A percentile compares a stretch with the other conserved stretches of the same genome.
Evolutionary conservation across 2,329 filamentous ascomycete genomes (phyloP).

Genomic region (Diaporthe sp.): DNA sequence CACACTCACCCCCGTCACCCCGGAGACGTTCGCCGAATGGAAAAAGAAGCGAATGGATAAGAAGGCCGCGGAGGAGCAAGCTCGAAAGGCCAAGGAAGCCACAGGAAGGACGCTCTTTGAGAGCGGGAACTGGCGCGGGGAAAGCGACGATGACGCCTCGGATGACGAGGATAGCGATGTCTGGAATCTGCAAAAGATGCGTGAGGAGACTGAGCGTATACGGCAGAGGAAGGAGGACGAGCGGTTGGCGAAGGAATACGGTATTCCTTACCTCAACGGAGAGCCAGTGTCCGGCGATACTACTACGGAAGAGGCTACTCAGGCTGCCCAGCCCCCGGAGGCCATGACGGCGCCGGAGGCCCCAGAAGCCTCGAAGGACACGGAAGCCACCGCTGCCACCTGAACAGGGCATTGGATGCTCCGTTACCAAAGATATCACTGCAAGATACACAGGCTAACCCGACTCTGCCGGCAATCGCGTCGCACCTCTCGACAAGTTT

Average conservation of each 20-base stretch:
- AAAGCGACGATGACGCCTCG: conserved; percentile 74
- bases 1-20: conserved; percentile 91
- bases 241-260: conserved; percentile 58
- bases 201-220: conserved; percentile 86
- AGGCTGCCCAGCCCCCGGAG: conserved; percentile 5
- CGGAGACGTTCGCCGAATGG: conserved; percentile 95
- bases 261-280: conserved; percentile 42
- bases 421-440: conserved; percentile 16
- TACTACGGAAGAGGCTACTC: conserved; percentile 32
- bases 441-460: conserved; percentile 27
- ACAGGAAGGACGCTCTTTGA: conserved; percentile 97
- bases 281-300: conserved; percentile 41
- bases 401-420: conserved; percentile 22
- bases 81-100: conserved; percentile 91
- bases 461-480: conserved; percentile 34
- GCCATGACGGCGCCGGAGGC: background rate
- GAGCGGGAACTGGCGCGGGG: conserved; percentile 89
- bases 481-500: conserved; percentile 41
- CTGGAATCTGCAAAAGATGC: conserved; percentile 87
- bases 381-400: conserved; percentile 37
- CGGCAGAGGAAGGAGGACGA: conserved; percentile 85
- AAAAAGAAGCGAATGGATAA: conserved; percentile 95
- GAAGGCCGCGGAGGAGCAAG: conserved; percentile 94
- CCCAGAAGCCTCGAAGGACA: conserved; percentile 6
- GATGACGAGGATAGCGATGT: conserved; percentile 73